These are phyloP conservation scores for Citrullus colocynthis DNA, from an alignment of 306 rosid genomes.

Conservation along the genomic window DNA sequence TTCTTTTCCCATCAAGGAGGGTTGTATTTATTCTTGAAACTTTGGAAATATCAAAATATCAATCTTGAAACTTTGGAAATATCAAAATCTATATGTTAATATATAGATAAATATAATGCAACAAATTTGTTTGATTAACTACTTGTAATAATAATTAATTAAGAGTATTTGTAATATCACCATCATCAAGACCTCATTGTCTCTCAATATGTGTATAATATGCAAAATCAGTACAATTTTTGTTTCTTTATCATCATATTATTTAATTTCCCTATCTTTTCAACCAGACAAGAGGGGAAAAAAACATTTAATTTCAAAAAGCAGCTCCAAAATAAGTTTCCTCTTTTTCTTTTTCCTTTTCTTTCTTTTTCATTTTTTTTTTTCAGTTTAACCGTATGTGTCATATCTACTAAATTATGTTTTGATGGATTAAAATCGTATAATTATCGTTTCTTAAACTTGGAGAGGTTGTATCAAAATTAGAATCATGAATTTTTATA, in stretches of 20 bases:
- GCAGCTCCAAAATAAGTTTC: neutral
- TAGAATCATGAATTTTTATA: no score
- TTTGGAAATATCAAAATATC: no score
- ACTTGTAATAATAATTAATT: neutral
- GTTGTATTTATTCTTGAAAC: no score
- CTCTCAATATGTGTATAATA: neutral
- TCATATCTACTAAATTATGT: no score
- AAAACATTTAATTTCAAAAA: neutral
- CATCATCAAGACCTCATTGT: neutral
- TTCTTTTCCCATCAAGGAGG: neutral
- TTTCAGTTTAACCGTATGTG: no score
- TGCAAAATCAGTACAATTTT: neutral
- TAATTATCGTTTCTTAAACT: no score
- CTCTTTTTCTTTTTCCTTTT: neutral
- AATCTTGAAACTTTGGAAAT: no score
- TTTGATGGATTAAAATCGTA: no score
- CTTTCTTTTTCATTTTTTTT: no score
- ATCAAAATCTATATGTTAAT: no score
- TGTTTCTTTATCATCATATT: neutral
- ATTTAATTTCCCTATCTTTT: neutral
- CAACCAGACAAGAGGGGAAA: neutral
- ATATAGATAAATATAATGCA: neutral
- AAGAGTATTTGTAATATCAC: neutral
- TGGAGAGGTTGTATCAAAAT: no score
- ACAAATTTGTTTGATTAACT: neutral